A percentile compares a stretch with the other conserved stretches of the same genome.
These are phyloP conservation scores for Chlamydomonas schloesseri DNA, from an alignment of 139 green algal genomes.

Conservation along the genomic window DNA sequence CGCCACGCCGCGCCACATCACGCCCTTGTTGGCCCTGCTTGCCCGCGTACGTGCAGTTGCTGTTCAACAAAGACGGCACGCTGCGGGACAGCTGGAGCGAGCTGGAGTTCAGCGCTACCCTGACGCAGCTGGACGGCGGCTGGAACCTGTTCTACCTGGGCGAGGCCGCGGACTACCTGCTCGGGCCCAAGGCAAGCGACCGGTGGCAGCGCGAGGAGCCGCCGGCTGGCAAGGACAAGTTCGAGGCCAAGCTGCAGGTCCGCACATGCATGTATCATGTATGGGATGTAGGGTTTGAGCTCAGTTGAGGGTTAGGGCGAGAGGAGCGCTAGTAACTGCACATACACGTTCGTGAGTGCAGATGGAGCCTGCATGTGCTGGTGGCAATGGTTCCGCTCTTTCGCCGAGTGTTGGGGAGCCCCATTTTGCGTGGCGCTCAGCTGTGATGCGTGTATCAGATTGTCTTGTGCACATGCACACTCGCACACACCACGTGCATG, in stretches of 20 bases:
- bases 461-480: no score
- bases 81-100: background rate
- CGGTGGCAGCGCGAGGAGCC: conserved; percentile 6
- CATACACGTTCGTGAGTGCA: no score
- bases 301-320: background rate
- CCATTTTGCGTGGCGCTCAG: no score
- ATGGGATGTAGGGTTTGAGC: background rate
- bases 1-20: background rate
- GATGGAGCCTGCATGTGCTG: no score
- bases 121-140: background rate
- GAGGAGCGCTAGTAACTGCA: no score
- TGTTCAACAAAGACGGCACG: conserved; percentile 4
- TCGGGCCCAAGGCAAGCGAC: background rate
- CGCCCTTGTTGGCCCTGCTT: background rate
- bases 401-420: no score
- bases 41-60: conserved; percentile 9
- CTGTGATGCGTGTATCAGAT: no score
- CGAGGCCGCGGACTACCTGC: conserved; percentile 11
- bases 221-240: background rate
- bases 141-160: conserved; percentile 6
- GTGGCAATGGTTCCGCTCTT: no score
- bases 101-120: background rate
- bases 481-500: no score
- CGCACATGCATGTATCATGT: background rate
- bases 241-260: conserved; percentile 19